These are phyloP conservation scores for Mucor ambiguus DNA, from an alignment of 371 early-diverging fungal species.

Conservation along the genomic window DNA sequence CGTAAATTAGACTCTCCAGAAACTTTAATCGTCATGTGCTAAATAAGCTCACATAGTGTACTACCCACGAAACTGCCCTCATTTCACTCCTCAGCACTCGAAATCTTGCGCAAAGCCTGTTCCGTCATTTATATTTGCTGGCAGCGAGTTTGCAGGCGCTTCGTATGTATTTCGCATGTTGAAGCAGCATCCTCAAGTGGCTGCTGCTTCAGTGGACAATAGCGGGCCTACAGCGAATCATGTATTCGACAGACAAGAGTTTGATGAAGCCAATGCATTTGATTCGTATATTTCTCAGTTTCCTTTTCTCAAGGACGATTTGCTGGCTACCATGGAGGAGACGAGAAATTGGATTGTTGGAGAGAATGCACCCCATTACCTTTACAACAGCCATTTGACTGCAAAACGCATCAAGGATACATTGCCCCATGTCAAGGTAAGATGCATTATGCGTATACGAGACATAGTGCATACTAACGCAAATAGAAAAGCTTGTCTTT, in stretches of 20 bases:
- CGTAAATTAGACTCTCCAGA: constrained; percentile 11
- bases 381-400: constrained; percentile 39
- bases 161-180: constrained; percentile 49
- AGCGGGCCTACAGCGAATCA: background rate
- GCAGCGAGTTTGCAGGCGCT: constrained; percentile 54
- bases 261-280: constrained; percentile 35
- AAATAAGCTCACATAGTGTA: constrained; percentile 31
- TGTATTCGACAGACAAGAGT: constrained; percentile 14
- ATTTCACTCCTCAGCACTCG: constrained; percentile 11
- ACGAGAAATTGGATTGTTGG: constrained; percentile 33
- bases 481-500: constrained; percentile 43
- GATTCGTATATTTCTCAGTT: constrained; percentile 44
- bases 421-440: constrained; percentile 44
- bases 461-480: background rate
- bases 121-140: constrained; percentile 63
- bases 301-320: constrained; percentile 28
- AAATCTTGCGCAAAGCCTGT: constrained; percentile 56
- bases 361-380: constrained; percentile 47
- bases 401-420: constrained; percentile 42
- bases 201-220: constrained; percentile 32
- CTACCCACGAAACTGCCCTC: constrained; percentile 52
- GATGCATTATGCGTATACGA: no score
- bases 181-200: constrained; percentile 55
- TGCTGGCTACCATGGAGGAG: constrained; percentile 12
- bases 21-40: background rate